Percentiles rank a stretch among this genome's conserved stretches.
Conservation (phyloP, 345 rosid genomes). For the Cochlearia excelsa region DNA sequence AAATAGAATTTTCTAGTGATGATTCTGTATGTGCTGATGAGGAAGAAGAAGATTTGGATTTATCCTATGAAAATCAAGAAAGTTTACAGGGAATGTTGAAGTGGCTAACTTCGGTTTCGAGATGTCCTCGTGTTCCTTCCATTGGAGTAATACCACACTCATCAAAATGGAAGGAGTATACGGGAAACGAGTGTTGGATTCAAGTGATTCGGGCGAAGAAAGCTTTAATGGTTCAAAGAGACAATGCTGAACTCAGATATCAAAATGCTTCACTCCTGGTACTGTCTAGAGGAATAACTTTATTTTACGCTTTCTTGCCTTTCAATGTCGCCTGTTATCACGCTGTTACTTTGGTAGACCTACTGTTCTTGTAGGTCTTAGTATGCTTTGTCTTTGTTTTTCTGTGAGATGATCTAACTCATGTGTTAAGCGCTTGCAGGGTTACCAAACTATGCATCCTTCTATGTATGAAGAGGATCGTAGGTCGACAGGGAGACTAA, state of each 20-base stretch:
- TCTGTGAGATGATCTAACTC: constrained; percentile 14
- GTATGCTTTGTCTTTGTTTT: constrained; percentile 4
- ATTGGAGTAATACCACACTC: constrained; percentile 41
- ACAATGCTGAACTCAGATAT: constrained; percentile 17
- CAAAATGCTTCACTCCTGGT: constrained; percentile 33
- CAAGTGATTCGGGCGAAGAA: constrained; percentile 52
- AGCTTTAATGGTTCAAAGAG: constrained; percentile 40
- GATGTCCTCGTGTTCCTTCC: constrained; percentile 45
- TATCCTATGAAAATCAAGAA: constrained; percentile 22
- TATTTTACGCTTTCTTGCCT: constrained; percentile 1
- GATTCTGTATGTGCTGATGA: constrained; percentile 20
- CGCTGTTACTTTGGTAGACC: neutral
- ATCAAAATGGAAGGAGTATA: constrained; percentile 43
- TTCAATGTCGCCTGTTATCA: neutral
- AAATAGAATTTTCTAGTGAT: constrained; percentile 27
- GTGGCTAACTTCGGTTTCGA: constrained; percentile 62
- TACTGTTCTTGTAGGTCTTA: neutral
- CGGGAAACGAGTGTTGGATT: constrained; percentile 41
- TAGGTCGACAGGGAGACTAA: constrained; percentile 38
- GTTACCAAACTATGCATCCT: constrained; percentile 49
- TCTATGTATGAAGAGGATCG: constrained; percentile 49
- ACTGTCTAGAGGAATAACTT: constrained; percentile 5
- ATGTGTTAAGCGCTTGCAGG: constrained; percentile 42
- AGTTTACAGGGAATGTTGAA: constrained; percentile 48
- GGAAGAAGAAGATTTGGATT: constrained; percentile 19